Base-by-base conservation (phyloP, 1,284 basidiomycete genomes). In the Sutorius eximius region DNA sequence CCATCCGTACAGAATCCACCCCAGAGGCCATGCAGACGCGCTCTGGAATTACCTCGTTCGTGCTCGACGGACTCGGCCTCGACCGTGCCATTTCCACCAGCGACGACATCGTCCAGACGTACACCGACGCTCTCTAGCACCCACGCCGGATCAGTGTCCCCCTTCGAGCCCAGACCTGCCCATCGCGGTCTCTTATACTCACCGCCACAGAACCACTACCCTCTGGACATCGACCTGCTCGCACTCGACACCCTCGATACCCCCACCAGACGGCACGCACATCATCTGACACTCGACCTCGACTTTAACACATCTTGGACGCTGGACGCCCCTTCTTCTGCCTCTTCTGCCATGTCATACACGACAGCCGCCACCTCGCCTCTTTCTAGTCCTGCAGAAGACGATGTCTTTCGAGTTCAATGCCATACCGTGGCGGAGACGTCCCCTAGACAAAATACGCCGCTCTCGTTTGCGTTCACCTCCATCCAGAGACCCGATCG, bases 301-400 rank as follows among this genome's bases (percentile, higher is more conserved):
- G 40, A 56, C 44, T 58, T 70, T 16, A 41, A 59, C 43, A 5
- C 52, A 16, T 33, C 59, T 22, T 58, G 51, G 53, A 20, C 55
- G 4, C 18, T 69, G 0, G 66, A 70, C 53, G 43, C 54, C 3
- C 57, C 58, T 18, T 27, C 49, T 10, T 57, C 67, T 16, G 55
- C 65, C 3, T 62, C 62, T 13, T 63, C 66, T 3, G 38, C 59
- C 49, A 58, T 68, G 61, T 69, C 68, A 13, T 70, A 68, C 42
- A 55, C 45, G 13, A 71, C 67, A 0, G 69, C 65, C 3, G 52
- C 41, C 6, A 51, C 66, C 30, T 60, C 54, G 10, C 43, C 55
- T 2, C 55, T 52, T 16, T 37, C 45, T 6, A 59, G 56, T n/a
- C 60, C 62, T n/a, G 15, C 13, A 4, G 53, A 57, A n/a, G 62